Percentiles rank a stretch among this genome's conserved stretches.
phyloP scores from a whole-genome alignment of 169 alveolate genomes.

The Besnoitia besnoiti region DNA sequence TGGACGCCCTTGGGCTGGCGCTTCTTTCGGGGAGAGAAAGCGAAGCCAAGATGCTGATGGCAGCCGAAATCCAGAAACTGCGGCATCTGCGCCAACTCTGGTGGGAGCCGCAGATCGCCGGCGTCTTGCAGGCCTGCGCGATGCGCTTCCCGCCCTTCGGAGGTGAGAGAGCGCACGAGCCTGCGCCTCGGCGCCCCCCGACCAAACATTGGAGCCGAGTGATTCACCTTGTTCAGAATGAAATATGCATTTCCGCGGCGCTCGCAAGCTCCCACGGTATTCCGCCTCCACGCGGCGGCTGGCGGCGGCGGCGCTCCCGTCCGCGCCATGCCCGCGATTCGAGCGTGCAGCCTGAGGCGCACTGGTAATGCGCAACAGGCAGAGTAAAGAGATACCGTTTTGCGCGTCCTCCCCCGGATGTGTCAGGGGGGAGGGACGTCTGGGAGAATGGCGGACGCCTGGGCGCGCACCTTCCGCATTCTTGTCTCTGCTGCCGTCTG shows the following conservation, averaged over 20 bases:
- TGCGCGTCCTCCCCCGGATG: too few species aligned
- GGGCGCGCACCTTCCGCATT: not conserved
- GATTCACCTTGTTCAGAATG: too few species aligned
- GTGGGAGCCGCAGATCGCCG: conserved; percentile 39
- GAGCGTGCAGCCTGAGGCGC: not conserved
- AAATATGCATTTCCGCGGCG: too few species aligned
- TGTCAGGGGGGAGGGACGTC: too few species aligned
- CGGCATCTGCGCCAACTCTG: not conserved
- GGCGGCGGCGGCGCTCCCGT: too few species aligned
- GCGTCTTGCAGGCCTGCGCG: conserved; percentile 12
- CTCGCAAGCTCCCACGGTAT: too few species aligned
- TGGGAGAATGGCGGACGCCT: too few species aligned
- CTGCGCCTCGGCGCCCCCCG: too few species aligned
- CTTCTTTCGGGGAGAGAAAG: not conserved
- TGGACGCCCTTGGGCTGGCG: not conserved
- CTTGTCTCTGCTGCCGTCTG: not conserved
- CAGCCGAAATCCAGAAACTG: not conserved
- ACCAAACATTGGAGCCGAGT: too few species aligned
- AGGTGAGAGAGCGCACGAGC: conserved; percentile 13
- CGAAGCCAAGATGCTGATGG: not conserved
- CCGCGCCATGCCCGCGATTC: not conserved
- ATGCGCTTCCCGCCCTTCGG: conserved; percentile 18
- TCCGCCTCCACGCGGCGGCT: too few species aligned
- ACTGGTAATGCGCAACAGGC: too few species aligned
- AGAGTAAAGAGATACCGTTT: too few species aligned